Evolutionary conservation across 345 rosid species (phyloP), one percentile per base, ranked within the genome.

Genomic region (Brassica incana): DNA sequence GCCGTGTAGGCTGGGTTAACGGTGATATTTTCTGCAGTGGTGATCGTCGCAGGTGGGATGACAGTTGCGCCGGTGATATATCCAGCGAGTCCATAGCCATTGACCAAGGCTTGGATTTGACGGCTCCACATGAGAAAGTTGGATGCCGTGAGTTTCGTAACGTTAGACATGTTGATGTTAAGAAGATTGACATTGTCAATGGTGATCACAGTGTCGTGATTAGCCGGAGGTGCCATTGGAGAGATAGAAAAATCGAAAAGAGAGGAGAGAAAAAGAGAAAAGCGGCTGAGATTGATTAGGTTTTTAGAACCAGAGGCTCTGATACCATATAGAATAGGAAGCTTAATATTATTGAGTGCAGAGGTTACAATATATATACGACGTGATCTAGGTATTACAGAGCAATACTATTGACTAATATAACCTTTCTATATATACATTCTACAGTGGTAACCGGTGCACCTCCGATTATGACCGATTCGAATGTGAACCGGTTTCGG

Each of bases 401-500:
- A 16, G 25, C 25, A 23, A 23, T 23, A 23, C 25, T 23, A 23
- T 23, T 23, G 25, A 23, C 25, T 23, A 23, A 23, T 23, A 23
- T 23, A 23, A 23, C 25, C 25, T 23, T 23, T 23, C 25, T 23
- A 23, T 23, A 23, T 23, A 23, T 23, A 23, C 25, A 23, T 23
- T 23, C 25, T 2, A 23, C 25, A 23, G 97, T 93, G 50, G 83
- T 93, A 16, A 88, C 95, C 3, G 93, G 98, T 10, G 88, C 97
- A 16, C 75, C 87, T 43, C 66, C 90, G 60, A 85, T 92, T 71
- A 88, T 91, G 92, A 93, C 93, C 2, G 86, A 88, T 66, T 78
- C 77, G 14, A 56, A 72, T 2, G 32, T 93, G 63, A 79, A 78
- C 68, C 68, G 87, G 67, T 86, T 93, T 2, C 92, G 98, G 29